phyloP scores from a whole-genome alignment of 2,329 filamentous ascomycete species.

The Fusarium sp. region DNA sequence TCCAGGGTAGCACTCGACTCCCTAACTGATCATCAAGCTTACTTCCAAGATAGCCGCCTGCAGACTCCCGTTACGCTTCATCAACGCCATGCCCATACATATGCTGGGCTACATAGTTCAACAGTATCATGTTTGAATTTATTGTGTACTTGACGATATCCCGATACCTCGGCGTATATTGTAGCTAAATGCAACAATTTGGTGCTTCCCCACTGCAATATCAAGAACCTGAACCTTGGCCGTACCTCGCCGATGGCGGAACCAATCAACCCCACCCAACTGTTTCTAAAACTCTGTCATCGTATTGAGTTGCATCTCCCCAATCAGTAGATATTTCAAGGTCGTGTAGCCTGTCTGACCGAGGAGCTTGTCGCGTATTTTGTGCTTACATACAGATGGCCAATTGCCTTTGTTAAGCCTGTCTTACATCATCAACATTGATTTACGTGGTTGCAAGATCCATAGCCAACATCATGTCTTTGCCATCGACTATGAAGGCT shows the following conservation, averaged over 20 bases:
- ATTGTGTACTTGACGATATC: neutral
- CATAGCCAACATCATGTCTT: constrained; percentile 47
- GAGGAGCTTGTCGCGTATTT: neutral
- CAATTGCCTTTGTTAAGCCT: neutral
- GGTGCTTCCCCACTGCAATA: constrained; percentile 27
- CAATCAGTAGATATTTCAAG: neutral
- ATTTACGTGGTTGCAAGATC: neutral
- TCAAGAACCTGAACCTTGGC: constrained; percentile 9
- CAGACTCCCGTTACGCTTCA: too few species aligned
- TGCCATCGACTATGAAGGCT: constrained; percentile 79
- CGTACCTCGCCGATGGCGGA: constrained; percentile 34
- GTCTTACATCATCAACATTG: neutral
- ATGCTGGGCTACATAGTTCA: too few species aligned
- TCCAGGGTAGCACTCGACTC: neutral
- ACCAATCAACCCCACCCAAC: constrained; percentile 32
- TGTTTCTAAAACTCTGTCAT: constrained; percentile 10
- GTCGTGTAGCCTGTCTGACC: too few species aligned
- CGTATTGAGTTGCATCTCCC: neutral
- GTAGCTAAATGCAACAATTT: neutral
- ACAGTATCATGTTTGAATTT: neutral
- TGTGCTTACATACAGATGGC: neutral
- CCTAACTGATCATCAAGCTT: constrained; percentile 2
- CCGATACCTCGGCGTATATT: neutral
- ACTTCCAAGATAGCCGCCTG: neutral
- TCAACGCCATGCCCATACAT: neutral